Evolutionary conservation across 2,329 filamentous ascomycete genomes (phyloP).

Genomic region (Xylogone sp.): DNA sequence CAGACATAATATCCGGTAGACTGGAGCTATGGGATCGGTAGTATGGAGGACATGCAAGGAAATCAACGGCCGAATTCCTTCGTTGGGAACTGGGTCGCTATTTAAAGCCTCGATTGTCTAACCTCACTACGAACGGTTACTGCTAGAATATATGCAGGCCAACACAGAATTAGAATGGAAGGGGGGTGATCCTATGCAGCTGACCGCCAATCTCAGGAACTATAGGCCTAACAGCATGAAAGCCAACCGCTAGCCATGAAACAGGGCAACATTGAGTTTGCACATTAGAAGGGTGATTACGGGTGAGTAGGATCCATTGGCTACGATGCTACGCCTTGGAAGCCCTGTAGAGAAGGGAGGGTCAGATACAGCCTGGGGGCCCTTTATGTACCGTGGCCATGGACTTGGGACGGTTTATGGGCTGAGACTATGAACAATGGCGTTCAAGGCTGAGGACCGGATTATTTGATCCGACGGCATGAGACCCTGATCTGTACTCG

Average conservation of each 20-base stretch:
- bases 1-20: not conserved
- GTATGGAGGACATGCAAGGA: too few relatives aligned
- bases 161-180: not conserved
- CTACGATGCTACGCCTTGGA: too few relatives aligned
- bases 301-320: too few relatives aligned
- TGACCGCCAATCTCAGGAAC: not conserved
- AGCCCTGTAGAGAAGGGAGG: too few relatives aligned
- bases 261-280: not conserved
- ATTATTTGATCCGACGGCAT: too few relatives aligned
- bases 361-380: too few relatives aligned
- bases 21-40: not conserved
- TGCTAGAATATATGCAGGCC: not conserved
- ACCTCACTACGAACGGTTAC: not conserved
- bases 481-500: too few relatives aligned
- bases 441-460: too few relatives aligned
- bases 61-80: not conserved
- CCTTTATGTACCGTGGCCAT: too few relatives aligned
- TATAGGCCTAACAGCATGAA: not conserved
- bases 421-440: too few relatives aligned
- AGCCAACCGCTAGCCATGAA: not conserved
- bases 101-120: not conserved
- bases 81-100: not conserved
- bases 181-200: not conserved
- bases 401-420: too few relatives aligned
- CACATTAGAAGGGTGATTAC: too few relatives aligned